These are phyloP conservation scores for Solanum sejunctum DNA, from an alignment of 257 asterid genomes.

Conservation along the genomic window DNA sequence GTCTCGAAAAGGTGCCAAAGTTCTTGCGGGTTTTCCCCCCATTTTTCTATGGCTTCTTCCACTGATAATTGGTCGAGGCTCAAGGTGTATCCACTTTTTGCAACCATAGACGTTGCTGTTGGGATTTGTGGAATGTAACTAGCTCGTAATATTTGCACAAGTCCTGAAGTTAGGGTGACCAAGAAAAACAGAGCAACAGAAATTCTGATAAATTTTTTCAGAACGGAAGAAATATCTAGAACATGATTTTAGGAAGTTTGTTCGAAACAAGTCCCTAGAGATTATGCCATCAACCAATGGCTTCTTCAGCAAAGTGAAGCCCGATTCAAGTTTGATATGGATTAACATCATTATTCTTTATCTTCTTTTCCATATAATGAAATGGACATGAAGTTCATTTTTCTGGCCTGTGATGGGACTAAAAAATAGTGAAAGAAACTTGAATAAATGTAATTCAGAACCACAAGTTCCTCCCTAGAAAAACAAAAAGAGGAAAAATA, in stretches of 20 bases:
- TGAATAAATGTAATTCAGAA: slow-evolving; percentile 2
- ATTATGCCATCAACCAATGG: slow-evolving; percentile 66
- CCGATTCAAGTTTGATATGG: not conserved
- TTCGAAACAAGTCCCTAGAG: slow-evolving; percentile 51
- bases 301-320: slow-evolving; percentile 38
- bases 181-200: slow-evolving; percentile 83
- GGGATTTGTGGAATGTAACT: slow-evolving; percentile 86
- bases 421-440: slow-evolving; percentile 9
- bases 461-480: not conserved
- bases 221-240: slow-evolving; percentile 65
- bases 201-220: slow-evolving; percentile 45
- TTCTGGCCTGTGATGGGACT: slow-evolving; percentile 6
- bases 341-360: not conserved
- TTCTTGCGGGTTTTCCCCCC: not conserved
- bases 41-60: slow-evolving; percentile 45
- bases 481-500: no score
- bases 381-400: not conserved
- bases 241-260: slow-evolving; percentile 58
- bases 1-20: not conserved
- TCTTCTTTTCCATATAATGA: not conserved
- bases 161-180: slow-evolving; percentile 91
- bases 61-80: slow-evolving; percentile 68
- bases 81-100: slow-evolving; percentile 87
- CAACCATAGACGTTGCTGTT: slow-evolving; percentile 72
- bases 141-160: slow-evolving; percentile 57